Percentiles rank a stretch among this genome's conserved stretches.
phyloP scores from a whole-genome alignment of 164 flowering plant genomes.

The Amborella trichopoda region DNA sequence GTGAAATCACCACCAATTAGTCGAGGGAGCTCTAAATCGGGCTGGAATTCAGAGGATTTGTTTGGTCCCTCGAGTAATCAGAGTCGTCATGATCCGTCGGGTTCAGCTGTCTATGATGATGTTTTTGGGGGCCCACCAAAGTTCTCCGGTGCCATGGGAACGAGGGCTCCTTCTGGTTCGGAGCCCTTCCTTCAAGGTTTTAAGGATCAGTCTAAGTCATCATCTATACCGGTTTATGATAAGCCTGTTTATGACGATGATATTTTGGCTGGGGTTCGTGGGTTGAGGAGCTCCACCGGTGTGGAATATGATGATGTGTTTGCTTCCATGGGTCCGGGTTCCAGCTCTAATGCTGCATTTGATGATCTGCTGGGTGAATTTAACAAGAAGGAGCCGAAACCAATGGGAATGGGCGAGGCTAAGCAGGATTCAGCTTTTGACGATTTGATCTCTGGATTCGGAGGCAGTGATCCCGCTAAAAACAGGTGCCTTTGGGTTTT shows the following conservation, averaged over 20 bases:
- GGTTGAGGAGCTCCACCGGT: slow-evolving; percentile 28
- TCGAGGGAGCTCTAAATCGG: slow-evolving; percentile 4
- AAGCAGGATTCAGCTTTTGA: slow-evolving; percentile 27
- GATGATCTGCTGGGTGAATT: slow-evolving; percentile 53
- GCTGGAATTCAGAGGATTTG: slow-evolving; percentile 20
- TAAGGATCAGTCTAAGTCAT: slow-evolving; percentile 11
- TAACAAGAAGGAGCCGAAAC: slow-evolving; percentile 15
- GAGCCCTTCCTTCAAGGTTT: slow-evolving; percentile 37
- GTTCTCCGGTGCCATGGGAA: slow-evolving; percentile 7
- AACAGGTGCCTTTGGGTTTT: slow-evolving; percentile 30
- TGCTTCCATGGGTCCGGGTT: slow-evolving; percentile 17
- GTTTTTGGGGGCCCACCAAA: slow-evolving; percentile 1
- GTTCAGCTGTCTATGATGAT: slow-evolving; percentile 25
- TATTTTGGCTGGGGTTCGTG: slow-evolving; percentile 53
- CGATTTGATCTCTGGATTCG: slow-evolving; percentile 46
- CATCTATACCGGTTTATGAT: slow-evolving; percentile 40
- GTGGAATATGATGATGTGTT: slow-evolving; percentile 39
- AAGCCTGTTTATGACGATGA: slow-evolving; percentile 68
- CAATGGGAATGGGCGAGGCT: slow-evolving; percentile 13
- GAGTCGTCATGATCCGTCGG: slow-evolving; percentile 16
- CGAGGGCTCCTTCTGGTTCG: slow-evolving; percentile 15
- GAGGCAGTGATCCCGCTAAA: slow-evolving; percentile 20
- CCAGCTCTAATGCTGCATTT: slow-evolving; percentile 18
- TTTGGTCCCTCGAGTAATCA: slow-evolving; percentile 6
- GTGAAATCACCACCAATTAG: slow-evolving; percentile 14